phyloP scores from a whole-genome alignment of 179 eudicot genomes.

The Beta corolliflora region DNA sequence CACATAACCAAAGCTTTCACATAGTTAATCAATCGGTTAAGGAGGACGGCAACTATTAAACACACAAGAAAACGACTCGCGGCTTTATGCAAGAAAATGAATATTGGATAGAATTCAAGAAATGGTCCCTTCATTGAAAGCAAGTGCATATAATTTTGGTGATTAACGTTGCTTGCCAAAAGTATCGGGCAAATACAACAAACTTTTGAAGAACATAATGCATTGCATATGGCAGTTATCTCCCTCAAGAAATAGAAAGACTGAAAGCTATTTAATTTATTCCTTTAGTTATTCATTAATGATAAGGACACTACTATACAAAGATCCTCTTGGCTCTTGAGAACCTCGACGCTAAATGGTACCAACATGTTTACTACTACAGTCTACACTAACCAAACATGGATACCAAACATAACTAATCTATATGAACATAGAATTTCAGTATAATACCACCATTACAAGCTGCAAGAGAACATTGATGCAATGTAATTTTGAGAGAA shows the following conservation, averaged over 20 bases:
- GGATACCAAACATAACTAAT: slow-evolving; percentile 6
- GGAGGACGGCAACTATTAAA: not conserved
- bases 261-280: slow-evolving; percentile 13
- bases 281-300: slow-evolving; percentile 19
- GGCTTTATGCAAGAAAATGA: slow-evolving; percentile 10
- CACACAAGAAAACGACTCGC: slow-evolving; percentile 10
- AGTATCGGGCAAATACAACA: slow-evolving; percentile 1
- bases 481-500: not conserved
- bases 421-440: slow-evolving; percentile 19
- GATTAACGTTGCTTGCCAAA: slow-evolving; percentile 10
- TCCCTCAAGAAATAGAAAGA: slow-evolving; percentile 18
- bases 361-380: slow-evolving; percentile 26
- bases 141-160: not conserved
- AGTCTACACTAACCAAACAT: slow-evolving; percentile 20
- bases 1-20: not conserved
- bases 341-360: slow-evolving; percentile 25
- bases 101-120: not conserved
- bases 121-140: slow-evolving; percentile 12
- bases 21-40: not conserved
- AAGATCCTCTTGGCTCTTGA: not conserved
- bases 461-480: slow-evolving; percentile 7
- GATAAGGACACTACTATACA: slow-evolving; percentile 19
- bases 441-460: slow-evolving; percentile 24
- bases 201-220: not conserved
- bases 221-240: slow-evolving; percentile 11